Base-by-base conservation (phyloP, 495 filamentous ascomycete species). In the Aspergillus coremiiformis region DNA sequence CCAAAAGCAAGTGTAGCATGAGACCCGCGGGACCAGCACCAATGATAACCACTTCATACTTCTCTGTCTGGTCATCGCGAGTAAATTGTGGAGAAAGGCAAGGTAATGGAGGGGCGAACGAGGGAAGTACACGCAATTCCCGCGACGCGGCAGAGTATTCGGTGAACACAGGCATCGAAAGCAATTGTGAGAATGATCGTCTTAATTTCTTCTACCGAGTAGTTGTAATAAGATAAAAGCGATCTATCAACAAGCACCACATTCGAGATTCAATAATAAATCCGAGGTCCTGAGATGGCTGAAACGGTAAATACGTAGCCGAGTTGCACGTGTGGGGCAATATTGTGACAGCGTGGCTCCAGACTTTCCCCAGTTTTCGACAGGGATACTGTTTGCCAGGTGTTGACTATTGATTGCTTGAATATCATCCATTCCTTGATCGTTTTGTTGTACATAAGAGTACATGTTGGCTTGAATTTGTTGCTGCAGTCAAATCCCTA, bases 1-100 rank as follows among this genome's bases (percentile, higher is more conserved):
- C 66, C 21, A 79, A 64, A 12, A 77, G 67, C 1, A 78, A 55
- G 12, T 69, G 63, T 8, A 74, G 65, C 62, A 78, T 70, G 12
- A 79, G 63, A 0, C 76, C 76, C 8, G 74, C 73, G 4, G 76
- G 76, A 5, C 76, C 76, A 12, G 74, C 70, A 9, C 73, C 71
- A 17, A 66, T 61, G 15, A 76, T 54, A 1, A 76, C 63, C n/a
- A 76, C 71, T 45, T 77, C 72, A 58, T 72, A 73, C 47, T 59
- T 66, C 24, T 69, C 66, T 15, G 30, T 15, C 9, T 39, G 30
- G 0, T 27, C 54, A 11, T 56, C 37, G n/a, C 44, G 7, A 4
- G 56, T 35, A 35, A 54, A 52, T n/a, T 48, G 51, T 2, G 63
- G 58, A 1, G 65, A 51, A 20, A 72, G 61, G 5, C 69, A 68